These are phyloP conservation scores for Vitis rotundifolia DNA, from an alignment of 164 flowering plant species.

Conservation along the genomic window DNA sequence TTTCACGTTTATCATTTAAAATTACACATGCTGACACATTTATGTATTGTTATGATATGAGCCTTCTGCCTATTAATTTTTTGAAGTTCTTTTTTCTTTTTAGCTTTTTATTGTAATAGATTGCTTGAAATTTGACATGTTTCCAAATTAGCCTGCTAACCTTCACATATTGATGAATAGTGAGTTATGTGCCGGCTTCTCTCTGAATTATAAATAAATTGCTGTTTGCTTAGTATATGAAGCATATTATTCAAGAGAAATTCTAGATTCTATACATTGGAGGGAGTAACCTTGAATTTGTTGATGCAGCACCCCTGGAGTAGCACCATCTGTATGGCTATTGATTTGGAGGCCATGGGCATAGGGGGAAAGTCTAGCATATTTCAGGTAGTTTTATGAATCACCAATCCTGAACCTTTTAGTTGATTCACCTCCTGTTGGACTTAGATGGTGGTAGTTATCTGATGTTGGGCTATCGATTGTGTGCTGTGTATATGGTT, in stretches of 20 bases:
- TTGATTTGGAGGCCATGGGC: slow-evolving; percentile 99
- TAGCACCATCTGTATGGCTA: slow-evolving; percentile 64
- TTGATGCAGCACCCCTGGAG: slow-evolving; percentile 92
- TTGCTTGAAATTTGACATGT: neutral
- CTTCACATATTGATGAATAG: neutral
- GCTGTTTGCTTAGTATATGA: neutral
- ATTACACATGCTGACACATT: too few relatives aligned
- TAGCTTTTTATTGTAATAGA: neutral
- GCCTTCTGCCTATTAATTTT: neutral
- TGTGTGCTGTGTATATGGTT: neutral
- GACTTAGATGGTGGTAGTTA: slow-evolving; percentile 3
- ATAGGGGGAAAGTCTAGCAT: slow-evolving; percentile 88
- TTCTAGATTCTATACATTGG: neutral
- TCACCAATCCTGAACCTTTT: neutral
- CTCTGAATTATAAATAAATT: neutral
- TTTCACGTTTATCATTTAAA: too few relatives aligned
- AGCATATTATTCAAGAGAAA: neutral
- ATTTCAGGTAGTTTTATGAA: slow-evolving; percentile 73
- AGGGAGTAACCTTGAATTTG: slow-evolving; percentile 6
- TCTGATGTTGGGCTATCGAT: neutral
- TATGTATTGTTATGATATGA: too few relatives aligned
- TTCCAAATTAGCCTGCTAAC: neutral
- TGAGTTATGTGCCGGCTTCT: neutral
- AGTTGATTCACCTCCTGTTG: neutral
- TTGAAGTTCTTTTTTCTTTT: neutral